phyloP scores from a whole-genome alignment of 1,284 basidiomycete genomes.

The Butyriboletus appendiculatus region DNA sequence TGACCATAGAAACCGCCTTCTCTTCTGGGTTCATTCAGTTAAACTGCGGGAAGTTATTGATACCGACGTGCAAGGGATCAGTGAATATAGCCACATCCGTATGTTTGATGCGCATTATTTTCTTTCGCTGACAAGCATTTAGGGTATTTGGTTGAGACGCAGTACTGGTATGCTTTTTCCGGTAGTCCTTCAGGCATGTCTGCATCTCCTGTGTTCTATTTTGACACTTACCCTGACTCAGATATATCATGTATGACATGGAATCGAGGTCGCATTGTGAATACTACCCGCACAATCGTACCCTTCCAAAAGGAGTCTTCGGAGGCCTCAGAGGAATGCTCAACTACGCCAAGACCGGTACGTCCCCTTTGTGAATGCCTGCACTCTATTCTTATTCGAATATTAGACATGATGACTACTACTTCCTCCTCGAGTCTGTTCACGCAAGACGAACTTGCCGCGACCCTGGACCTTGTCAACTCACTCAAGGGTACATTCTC shows the following conservation, averaged over 20 bases:
- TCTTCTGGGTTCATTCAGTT: constrained; percentile 20
- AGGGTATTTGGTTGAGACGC: constrained; percentile 19
- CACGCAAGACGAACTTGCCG: too few species aligned
- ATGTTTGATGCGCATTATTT: neutral
- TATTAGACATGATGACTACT: too few species aligned
- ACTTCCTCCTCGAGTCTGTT: too few species aligned
- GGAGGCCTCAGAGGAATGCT: constrained; percentile 21
- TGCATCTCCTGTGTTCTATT: neutral
- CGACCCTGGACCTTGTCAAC: too few species aligned
- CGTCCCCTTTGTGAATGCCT: neutral
- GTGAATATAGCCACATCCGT: constrained; percentile 17
- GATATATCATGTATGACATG: neutral
- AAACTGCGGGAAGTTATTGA: neutral
- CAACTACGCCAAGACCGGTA: constrained; percentile 22
- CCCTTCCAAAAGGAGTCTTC: constrained; percentile 7
- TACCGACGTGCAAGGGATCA: constrained; percentile 10
- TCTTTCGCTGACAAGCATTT: constrained; percentile 2
- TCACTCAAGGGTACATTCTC: too few species aligned
- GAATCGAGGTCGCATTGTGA: constrained; percentile 20
- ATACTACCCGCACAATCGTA: constrained; percentile 20
- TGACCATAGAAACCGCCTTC: constrained; percentile 17
- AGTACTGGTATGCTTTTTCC: constrained; percentile 15
- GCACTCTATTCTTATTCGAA: too few species aligned
- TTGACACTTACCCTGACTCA: constrained; percentile 1
- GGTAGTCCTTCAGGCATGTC: neutral